These are phyloP conservation scores for Quillaja saponaria DNA, from an alignment of 306 rosid species.

Conservation along the genomic window DNA sequence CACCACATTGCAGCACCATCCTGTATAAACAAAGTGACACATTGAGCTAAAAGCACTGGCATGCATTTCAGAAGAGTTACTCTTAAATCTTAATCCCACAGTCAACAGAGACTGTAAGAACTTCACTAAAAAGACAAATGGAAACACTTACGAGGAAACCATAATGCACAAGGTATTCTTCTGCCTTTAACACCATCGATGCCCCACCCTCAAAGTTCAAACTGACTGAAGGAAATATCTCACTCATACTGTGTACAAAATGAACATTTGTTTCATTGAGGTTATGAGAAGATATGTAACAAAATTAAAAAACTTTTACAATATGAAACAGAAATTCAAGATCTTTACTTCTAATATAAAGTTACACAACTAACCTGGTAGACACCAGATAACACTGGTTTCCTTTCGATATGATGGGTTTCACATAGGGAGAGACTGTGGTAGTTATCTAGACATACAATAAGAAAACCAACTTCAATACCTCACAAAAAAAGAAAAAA, in stretches of 20 bases:
- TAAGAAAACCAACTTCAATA: slow-evolving; percentile 32
- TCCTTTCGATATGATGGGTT: slow-evolving; percentile 66
- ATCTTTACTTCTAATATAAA: slow-evolving; percentile 16
- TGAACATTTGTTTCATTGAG: slow-evolving; percentile 34
- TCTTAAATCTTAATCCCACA: slow-evolving; percentile 4
- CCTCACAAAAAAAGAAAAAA: background rate
- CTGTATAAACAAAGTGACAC: slow-evolving; percentile 40
- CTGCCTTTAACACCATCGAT: slow-evolving; percentile 86
- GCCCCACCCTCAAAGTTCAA: slow-evolving; percentile 85
- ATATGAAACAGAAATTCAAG: slow-evolving; percentile 11
- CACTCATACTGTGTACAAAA: slow-evolving; percentile 56
- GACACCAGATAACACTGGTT: slow-evolving; percentile 78
- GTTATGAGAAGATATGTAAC: slow-evolving; percentile 11
- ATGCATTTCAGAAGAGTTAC: slow-evolving; percentile 27
- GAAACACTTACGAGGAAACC: slow-evolving; percentile 59
- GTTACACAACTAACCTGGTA: slow-evolving; percentile 56
- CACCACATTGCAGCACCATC: slow-evolving; percentile 82
- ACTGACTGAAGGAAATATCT: slow-evolving; percentile 76
- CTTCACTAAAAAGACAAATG: slow-evolving; percentile 10
- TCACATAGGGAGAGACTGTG: slow-evolving; percentile 62
- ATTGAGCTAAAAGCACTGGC: slow-evolving; percentile 22
- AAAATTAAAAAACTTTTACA: background rate
- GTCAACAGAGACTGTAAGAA: slow-evolving; percentile 15
- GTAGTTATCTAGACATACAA: slow-evolving; percentile 59
- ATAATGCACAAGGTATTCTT: slow-evolving; percentile 69